Evolutionary conservation across 2,329 filamentous ascomycete genomes (phyloP).

Genomic region (Phialemoniopsis sp.): DNA sequence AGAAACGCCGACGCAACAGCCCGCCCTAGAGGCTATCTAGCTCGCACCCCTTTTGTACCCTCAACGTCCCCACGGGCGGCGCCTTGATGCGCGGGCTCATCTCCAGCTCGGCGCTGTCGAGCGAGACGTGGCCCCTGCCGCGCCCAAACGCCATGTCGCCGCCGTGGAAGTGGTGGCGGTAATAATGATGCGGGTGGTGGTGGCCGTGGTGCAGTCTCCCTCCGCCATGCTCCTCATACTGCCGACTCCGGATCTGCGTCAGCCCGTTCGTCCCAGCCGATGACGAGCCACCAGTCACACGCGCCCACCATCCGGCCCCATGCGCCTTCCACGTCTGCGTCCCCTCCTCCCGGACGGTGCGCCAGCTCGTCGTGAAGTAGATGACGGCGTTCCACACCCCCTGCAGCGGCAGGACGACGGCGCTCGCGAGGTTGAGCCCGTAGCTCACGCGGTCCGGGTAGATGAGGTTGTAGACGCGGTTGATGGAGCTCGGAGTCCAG

Average conservation of each 20-base stretch:
- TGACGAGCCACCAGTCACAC: background rate
- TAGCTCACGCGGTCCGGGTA: constrained; percentile 51
- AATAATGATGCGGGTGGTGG: too few relatives aligned
- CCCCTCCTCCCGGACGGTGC: constrained; percentile 23
- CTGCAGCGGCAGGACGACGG: constrained; percentile 71
- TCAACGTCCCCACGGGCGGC: constrained; percentile 5
- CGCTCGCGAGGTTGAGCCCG: constrained; percentile 63
- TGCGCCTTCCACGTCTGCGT: background rate
- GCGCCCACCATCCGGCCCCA: constrained; percentile 6
- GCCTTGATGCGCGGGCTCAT: constrained; percentile 1
- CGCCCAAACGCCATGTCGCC: background rate
- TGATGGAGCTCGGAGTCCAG: constrained; percentile 66
- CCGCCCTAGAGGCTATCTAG: constrained; percentile 4
- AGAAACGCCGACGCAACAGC: too few relatives aligned
- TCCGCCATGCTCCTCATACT: background rate
- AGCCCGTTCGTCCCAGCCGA: too few relatives aligned
- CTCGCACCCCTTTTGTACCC: constrained; percentile 12
- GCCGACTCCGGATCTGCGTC: too few relatives aligned
- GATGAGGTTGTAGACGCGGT: constrained; percentile 66
- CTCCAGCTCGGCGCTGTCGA: constrained; percentile 3
- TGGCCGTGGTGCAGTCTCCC: background rate
- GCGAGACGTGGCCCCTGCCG: background rate
- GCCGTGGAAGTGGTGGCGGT: constrained; percentile 1
- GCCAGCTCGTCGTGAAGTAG: constrained; percentile 64
- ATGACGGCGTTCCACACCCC: constrained; percentile 79